Conservation (phyloP, 1,284 basidiomycete genomes). For the Jaminaea rosea region DNA sequence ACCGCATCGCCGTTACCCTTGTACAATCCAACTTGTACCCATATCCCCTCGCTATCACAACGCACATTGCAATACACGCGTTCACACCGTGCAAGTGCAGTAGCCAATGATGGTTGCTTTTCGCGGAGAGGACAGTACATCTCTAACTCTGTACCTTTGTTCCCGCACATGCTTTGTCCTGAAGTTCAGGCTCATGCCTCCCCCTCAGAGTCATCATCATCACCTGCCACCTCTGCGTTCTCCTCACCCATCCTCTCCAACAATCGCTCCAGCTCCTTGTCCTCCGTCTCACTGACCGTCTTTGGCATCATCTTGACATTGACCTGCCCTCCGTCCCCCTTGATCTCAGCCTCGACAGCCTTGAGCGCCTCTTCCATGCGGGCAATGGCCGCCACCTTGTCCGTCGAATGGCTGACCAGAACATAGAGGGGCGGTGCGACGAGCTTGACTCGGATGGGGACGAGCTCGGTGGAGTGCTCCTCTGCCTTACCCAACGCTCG, state of each 20-base stretch:
- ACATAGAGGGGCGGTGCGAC: conserved; percentile 96
- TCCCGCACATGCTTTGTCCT: too few relatives aligned
- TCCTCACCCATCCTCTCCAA: conserved; percentile 47
- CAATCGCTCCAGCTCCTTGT: conserved; percentile 47
- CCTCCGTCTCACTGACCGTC: conserved; percentile 44
- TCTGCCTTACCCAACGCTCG: conserved; percentile 83
- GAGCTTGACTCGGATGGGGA: conserved; percentile 93
- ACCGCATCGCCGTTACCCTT: too few relatives aligned
- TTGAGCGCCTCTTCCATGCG: conserved; percentile 87
- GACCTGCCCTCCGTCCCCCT: conserved; percentile 65
- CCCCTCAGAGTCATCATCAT: conserved; percentile 27
- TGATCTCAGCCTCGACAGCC: conserved; percentile 74
- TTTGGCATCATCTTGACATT: conserved; percentile 82
- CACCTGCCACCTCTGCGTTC: conserved; percentile 46
- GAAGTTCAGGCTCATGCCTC: too few relatives aligned
- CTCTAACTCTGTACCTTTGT: too few relatives aligned
- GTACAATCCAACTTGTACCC: too few relatives aligned
- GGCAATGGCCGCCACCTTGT: conserved; percentile 90
- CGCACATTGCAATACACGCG: too few relatives aligned
- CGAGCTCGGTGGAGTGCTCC: conserved; percentile 70
- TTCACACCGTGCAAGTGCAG: too few relatives aligned
- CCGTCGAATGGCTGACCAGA: conserved; percentile 87
- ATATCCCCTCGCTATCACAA: too few relatives aligned
- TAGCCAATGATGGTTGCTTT: too few relatives aligned
- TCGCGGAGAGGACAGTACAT: too few relatives aligned